Base-by-base conservation (phyloP, 192 early-diverging fungal species). In the Rhizophagus prolifer region DNA sequence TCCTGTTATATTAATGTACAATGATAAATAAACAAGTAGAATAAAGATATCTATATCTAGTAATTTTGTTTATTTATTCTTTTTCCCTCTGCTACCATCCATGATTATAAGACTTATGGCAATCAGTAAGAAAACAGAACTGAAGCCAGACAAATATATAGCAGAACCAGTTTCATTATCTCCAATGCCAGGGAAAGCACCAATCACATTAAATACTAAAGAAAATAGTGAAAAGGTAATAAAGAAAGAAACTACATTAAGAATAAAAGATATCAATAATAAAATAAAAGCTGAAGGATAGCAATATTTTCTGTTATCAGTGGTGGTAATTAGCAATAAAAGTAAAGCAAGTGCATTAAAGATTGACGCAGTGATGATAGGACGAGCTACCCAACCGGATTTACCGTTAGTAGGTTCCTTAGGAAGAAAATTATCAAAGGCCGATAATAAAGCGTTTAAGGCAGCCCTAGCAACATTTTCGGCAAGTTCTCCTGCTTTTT, bases 181-280 rank as follows among this genome's bases (percentile, higher is more conserved):
- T 21, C 75, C 75, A 34, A 76, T 67, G 16, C 75, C 75, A 58
- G 75, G 75, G 25, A 76, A 59, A 21, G 54, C 8, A 65, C 25
- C 41, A 36, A 76, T 59, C 1, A 68, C 7, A 7, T 68, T 31
- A 68, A 76, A 76, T 5, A 76, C 75, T 54, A 65, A 68, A 23
- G 68, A 50, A 58, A 76, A 76, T 4, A 76, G 21, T 21, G 66
- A 58, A 8, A 68, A 36, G 38, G 67, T 47, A 68, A 68, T 59
- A 19, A 68, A 19, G 21, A 67, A 41, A 25, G 65, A 41, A 21
- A 68, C 8, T 10, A 14, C 9, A 41, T 68, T 68, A 30, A 76
- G 19, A 10, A 76, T 38, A 3, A 31, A n/a, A 23, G 75, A 58
- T n/a, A 58, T 5, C 9, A 69, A 58, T 16, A 76, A 30, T 12